Percentiles rank a stretch among this genome's conserved stretches.
Conservation (phyloP, 768 basidiomycete species). For the Calocera viscosa region DNA sequence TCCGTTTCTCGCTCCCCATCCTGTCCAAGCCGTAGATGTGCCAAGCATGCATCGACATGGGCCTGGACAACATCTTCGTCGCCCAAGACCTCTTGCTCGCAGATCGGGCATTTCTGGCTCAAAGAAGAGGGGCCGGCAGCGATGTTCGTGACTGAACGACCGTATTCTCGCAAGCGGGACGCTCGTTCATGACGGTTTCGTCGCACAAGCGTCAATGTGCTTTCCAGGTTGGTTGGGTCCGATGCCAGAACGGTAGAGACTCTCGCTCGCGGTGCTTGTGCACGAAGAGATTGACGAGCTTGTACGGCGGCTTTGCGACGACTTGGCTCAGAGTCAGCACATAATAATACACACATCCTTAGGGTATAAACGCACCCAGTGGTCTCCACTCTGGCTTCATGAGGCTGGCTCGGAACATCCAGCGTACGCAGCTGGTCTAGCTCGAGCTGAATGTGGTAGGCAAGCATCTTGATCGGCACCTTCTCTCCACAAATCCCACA, state of each 20-base stretch:
- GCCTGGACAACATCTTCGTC: constrained; percentile 64
- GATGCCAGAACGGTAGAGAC: constrained; percentile 19
- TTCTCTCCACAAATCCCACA: constrained; percentile 65
- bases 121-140: constrained; percentile 19
- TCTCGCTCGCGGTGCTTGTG: constrained; percentile 28
- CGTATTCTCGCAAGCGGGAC: constrained; percentile 51
- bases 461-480: constrained; percentile 61
- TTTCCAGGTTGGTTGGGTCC: constrained; percentile 30
- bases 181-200: constrained; percentile 58
- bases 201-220: constrained; percentile 50
- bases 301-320: constrained; percentile 1
- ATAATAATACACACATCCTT: constrained; percentile 17
- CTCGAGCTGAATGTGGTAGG: constrained; percentile 52
- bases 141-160: constrained; percentile 47
- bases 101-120: constrained; percentile 56
- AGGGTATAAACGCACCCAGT: constrained; percentile 10
- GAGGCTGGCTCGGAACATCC: constrained; percentile 31
- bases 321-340: constrained; percentile 45
- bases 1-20: constrained; percentile 31
- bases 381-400: neutral
- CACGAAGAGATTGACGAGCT: neutral
- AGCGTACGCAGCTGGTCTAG: constrained; percentile 44
- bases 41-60: constrained; percentile 70
- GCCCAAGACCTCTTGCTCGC: constrained; percentile 42
- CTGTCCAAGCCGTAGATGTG: constrained; percentile 34